Evolutionary conservation across 1,139 yeast genomes (phyloP), one percentile per base, ranked within the genome.

Genomic region (Suhomyces choctaworum): DNA sequence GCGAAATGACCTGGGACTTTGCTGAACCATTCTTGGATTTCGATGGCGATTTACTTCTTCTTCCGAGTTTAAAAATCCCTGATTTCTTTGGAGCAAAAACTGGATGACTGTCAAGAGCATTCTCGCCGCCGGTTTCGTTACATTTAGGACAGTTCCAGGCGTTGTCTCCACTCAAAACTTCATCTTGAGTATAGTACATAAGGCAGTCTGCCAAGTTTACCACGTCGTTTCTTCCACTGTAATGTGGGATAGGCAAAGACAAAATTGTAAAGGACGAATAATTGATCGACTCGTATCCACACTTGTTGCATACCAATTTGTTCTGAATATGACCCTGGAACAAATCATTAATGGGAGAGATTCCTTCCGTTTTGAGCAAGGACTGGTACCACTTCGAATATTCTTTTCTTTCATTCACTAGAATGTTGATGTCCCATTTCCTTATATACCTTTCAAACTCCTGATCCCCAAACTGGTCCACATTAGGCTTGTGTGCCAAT

Each of bases 71-170:
- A 45, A 68, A 67, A 7, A 68, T 55, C 1, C 73, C 70, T 4
- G 60, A 49, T 43, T 54, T 61, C 13, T 46, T 42, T 5, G 54
- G 45, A 13, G 60, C 52, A 48, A 70, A 61, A 13, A 70, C 70
- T 14, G 72, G 72, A 45, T 66, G 71, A 32, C 51, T 51, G 34
- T 66, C 72, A 23, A 66, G 51, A 2, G 53, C 47, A 25, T 36
- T 36, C 13, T 30, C 40, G 6, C 14, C 4, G 16, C 31, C 31
- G 3, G 15, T 23, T 7, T 31, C 25, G 29, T 66, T 63, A 62
- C 94, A 84, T 36, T 72, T 71, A 2, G 92, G 87, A 60, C 94
- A 84, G 42, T 76, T 70, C 94, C 94, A 84, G 7, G 86, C 83
- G 56, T 84, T 82, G 20, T 82, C 89, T 12, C 85, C 88, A 8